These are phyloP conservation scores for Cymbidium sinense DNA, from an alignment of 106 monocot species.

Conservation along the genomic window DNA sequence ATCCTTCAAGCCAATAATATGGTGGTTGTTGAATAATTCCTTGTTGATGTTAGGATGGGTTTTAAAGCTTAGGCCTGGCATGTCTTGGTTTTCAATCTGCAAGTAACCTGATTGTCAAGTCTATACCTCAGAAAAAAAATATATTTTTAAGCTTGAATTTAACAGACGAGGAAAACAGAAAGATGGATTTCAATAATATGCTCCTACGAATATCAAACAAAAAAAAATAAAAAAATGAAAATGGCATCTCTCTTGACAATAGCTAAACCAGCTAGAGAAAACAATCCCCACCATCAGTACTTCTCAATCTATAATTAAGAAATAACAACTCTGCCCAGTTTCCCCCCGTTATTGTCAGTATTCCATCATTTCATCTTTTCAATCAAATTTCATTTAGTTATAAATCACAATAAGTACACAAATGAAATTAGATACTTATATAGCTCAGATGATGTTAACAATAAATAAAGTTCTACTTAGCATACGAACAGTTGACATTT, in stretches of 20 bases:
- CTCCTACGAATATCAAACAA: not conserved
- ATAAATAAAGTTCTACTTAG: too few relatives aligned
- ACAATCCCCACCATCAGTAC: not conserved
- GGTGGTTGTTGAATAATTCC: conserved; percentile 79
- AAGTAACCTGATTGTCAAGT: conserved; percentile 3
- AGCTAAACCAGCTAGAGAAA: not conserved
- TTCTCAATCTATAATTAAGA: not conserved
- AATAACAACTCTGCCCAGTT: not conserved
- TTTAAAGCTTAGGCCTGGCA: conserved; percentile 79
- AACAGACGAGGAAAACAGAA: not conserved
- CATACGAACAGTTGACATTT: too few relatives aligned
- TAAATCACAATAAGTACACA: not conserved
- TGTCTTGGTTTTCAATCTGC: conserved; percentile 80
- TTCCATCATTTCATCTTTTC: not conserved
- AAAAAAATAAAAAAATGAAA: not conserved
- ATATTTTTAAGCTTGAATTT: not conserved
- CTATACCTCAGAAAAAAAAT: not conserved
- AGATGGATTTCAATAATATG: not conserved
- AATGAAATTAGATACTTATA: too few relatives aligned
- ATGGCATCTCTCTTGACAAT: not conserved
- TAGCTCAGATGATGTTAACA: too few relatives aligned
- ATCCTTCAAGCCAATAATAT: conserved; percentile 82
- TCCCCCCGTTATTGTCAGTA: not conserved
- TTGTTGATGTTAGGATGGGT: conserved; percentile 99
- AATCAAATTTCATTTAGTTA: not conserved